Percentiles rank a stretch among this genome's conserved stretches.
Conservation (phyloP, 306 rosid species). For the Cucumis sativus region Cucumber_9930_V3 NC_026659.2:28510001-28510500, state of each 20-base stretch:
- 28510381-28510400: neutral
- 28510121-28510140: neutral
- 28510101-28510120: neutral
- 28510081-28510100: neutral
- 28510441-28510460: neutral
- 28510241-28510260: neutral
- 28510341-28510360: neutral
- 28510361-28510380: neutral
- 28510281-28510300: neutral
- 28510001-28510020: neutral
- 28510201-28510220: neutral
- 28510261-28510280: neutral
- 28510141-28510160: neutral
- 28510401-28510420: neutral
- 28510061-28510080: neutral
- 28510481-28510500: neutral
- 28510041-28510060: neutral
- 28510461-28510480: neutral
- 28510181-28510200: neutral
- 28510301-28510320: neutral
- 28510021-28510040: neutral
- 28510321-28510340: neutral
- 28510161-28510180: neutral
- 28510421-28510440: no score
- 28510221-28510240: neutral